phyloP scores from a whole-genome alignment of 1,284 basidiomycete genomes.

The Papiliotrema laurentii region DNA sequence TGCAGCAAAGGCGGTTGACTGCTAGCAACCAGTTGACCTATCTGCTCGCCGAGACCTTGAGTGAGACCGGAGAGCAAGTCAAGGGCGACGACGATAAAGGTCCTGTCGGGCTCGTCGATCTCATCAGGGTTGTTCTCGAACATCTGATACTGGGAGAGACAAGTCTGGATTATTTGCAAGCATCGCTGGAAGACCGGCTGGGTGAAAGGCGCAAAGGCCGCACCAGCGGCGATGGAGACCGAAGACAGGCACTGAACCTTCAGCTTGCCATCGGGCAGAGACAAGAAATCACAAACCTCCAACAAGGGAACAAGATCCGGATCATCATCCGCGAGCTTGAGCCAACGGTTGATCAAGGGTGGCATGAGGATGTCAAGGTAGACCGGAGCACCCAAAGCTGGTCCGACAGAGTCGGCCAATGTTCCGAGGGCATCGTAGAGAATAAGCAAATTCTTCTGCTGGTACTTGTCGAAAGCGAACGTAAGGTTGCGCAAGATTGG shows the following conservation, averaged over 20 bases:
- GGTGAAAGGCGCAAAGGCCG: conserved; percentile 85
- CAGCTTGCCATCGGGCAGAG: not conserved
- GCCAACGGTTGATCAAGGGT: conserved; percentile 85
- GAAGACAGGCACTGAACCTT: conserved; percentile 83
- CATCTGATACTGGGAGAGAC: conserved; percentile 71
- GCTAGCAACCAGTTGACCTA: conserved; percentile 65
- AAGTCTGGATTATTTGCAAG: conserved; percentile 74
- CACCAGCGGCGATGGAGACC: conserved; percentile 92
- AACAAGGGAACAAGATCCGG: conserved; percentile 90
- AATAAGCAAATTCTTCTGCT: conserved; percentile 98
- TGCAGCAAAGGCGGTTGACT: conserved; percentile 71
- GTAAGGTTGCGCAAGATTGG: conserved; percentile 93
- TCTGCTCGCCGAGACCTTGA: conserved; percentile 79
- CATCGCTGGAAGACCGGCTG: conserved; percentile 91
- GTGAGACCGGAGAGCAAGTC: conserved; percentile 93
- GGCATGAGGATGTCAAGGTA: conserved; percentile 97
- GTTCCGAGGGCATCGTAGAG: conserved; percentile 98
- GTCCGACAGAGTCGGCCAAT: conserved; percentile 90
- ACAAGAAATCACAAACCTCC: conserved; percentile 58
- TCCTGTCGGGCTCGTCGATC: conserved; percentile 86
- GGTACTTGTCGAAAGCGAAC: conserved; percentile 95
- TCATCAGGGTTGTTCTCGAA: conserved; percentile 61
- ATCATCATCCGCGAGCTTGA: conserved; percentile 81
- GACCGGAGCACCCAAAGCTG: conserved; percentile 74
- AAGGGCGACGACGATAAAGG: conserved; percentile 93